phyloP scores from a whole-genome alignment of 352 stramenopile species.

The Blastocystis hominis region DNA sequence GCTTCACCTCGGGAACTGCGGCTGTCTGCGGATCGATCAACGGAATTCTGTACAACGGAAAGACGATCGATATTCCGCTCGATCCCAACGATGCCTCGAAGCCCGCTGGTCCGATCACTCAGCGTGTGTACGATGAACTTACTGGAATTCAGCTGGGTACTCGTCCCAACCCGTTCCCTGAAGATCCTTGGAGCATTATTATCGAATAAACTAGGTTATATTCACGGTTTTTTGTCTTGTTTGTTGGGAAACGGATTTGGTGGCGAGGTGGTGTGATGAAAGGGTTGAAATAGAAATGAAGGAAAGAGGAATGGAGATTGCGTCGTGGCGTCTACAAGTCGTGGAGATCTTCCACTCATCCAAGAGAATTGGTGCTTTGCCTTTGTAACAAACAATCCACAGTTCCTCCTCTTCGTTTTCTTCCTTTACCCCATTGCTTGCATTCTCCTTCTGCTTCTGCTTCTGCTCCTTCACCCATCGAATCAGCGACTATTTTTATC shows the following conservation, averaged over 20 bases:
- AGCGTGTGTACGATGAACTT: constrained; percentile 77
- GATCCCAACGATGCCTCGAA: constrained; percentile 71
- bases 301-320: background rate
- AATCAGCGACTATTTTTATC: background rate
- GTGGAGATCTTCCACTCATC: background rate
- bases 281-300: background rate
- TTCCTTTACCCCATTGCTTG: background rate
- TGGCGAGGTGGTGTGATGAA: background rate
- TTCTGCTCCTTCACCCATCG: background rate
- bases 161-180: constrained; percentile 50
- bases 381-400: background rate
- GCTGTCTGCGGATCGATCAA: constrained; percentile 84
- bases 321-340: background rate
- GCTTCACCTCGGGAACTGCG: constrained; percentile 87
- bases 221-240: background rate
- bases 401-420: background rate
- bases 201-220: constrained; percentile 14
- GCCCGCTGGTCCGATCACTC: constrained; percentile 70
- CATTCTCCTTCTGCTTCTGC: background rate
- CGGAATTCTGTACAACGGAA: constrained; percentile 83
- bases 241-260: background rate
- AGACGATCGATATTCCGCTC: constrained; percentile 79
- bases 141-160: constrained; percentile 72
- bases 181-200: constrained; percentile 55
- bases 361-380: background rate